Conservation (phyloP, 2,329 filamentous ascomycete genomes). For the Calonectria ilicicola region DNA sequence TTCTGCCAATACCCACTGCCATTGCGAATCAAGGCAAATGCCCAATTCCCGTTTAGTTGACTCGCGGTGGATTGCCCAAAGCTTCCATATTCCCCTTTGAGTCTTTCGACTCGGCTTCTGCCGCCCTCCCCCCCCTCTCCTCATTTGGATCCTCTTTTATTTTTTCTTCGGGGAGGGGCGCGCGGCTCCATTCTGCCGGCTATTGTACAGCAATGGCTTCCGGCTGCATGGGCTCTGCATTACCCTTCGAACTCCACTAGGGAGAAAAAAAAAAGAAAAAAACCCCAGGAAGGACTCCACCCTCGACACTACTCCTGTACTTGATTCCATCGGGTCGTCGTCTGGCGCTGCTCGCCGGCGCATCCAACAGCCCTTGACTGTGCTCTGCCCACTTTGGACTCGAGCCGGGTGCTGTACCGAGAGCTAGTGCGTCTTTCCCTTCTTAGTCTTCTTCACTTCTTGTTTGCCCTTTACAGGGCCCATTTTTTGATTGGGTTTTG, state of each 20-base stretch:
- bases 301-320: background rate
- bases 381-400: background rate
- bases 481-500: slow-evolving; percentile 11
- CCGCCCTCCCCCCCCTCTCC: background rate
- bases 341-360: slow-evolving; percentile 2
- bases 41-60: background rate
- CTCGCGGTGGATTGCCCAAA: slow-evolving; percentile 2
- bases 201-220: slow-evolving; percentile 1
- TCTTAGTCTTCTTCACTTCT: slow-evolving; percentile 11
- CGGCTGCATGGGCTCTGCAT: background rate
- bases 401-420: background rate
- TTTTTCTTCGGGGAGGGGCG: background rate
- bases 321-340: background rate
- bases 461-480: slow-evolving; percentile 5
- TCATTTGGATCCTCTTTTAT: background rate
- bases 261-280: background rate
- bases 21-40: background rate
- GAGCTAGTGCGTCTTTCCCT: slow-evolving; percentile 12
- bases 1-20: background rate
- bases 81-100: background rate
- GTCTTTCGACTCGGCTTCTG: background rate
- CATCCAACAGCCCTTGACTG: background rate
- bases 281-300: background rate
- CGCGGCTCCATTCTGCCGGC: slow-evolving; percentile 2
- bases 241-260: background rate